A percentile compares a stretch with the other conserved stretches of the same genome.
phyloP scores from a whole-genome alignment of 129 eudicot species.

The Sambucus nigra region DNA sequence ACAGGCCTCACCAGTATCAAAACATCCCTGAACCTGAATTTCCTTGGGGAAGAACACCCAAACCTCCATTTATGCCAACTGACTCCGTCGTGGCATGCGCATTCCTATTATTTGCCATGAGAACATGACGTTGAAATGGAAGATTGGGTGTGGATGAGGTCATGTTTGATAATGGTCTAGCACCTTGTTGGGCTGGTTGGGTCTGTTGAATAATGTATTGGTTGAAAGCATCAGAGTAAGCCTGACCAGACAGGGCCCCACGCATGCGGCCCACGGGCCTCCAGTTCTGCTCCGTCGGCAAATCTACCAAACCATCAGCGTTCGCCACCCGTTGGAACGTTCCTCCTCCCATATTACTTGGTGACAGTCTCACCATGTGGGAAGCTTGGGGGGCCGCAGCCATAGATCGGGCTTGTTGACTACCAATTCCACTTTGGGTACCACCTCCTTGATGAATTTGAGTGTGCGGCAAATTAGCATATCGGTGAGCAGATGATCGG shows the following conservation, averaged over 20 bases:
- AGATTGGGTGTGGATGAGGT: conserved; percentile 30
- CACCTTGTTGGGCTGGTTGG: conserved; percentile 44
- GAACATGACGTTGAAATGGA: conserved; percentile 30
- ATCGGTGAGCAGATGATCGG: conserved; percentile 23
- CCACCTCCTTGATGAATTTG: conserved; percentile 32
- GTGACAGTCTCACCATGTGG: conserved; percentile 17
- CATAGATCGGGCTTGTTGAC: conserved; percentile 21
- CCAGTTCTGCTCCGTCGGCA: conserved; percentile 51
- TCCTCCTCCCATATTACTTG: conserved; percentile 16
- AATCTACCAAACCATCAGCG: conserved; percentile 17
- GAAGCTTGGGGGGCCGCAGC: conserved; percentile 28
- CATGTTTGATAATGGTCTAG: conserved; percentile 35
- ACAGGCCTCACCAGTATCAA: conserved; percentile 2
- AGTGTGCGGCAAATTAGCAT: conserved; percentile 13
- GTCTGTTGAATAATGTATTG: conserved; percentile 39
- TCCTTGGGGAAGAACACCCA: conserved; percentile 7
- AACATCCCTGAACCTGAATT: conserved; percentile 9
- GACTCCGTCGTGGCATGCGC: conserved; percentile 14
- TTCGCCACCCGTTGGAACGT: conserved; percentile 23
- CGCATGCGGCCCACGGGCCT: conserved; percentile 79
- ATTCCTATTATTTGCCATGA: conserved; percentile 26
- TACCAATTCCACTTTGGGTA: conserved; percentile 16
- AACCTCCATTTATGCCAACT: conserved; percentile 12
- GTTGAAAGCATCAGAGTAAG: conserved; percentile 46
- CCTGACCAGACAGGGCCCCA: conserved; percentile 60